These are phyloP conservation scores for Salvia rosmarinus DNA, from an alignment of 257 asterid species.

Conservation along the genomic window DNA sequence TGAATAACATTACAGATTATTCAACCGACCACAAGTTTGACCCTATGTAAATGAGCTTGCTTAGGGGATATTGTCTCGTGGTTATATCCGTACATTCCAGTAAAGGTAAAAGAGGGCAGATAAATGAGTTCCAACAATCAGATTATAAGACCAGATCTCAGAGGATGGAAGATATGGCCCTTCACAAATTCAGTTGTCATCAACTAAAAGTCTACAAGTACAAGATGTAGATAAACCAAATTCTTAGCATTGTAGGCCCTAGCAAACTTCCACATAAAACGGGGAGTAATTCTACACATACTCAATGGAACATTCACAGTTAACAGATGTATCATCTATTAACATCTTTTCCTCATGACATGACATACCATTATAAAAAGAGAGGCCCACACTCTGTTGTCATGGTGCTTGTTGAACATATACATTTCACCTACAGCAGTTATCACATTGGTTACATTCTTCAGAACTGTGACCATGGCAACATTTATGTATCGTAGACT, in stretches of 20 bases:
- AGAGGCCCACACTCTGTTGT: constrained; percentile 91
- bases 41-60: constrained; percentile 6
- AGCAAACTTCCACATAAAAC: constrained; percentile 16
- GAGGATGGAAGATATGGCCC: not conserved
- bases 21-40: constrained; percentile 23
- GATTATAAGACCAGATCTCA: not conserved
- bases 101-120: not conserved
- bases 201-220: not conserved
- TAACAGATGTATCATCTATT: not conserved
- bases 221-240: not conserved
- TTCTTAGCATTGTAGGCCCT: constrained; percentile 19
- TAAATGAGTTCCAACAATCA: constrained; percentile 10
- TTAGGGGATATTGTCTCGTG: not conserved
- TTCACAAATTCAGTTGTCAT: constrained; percentile 3
- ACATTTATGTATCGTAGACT: constrained; percentile 89
- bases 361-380: constrained; percentile 88
- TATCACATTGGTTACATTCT: constrained; percentile 94
- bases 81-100: not conserved
- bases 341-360: not conserved
- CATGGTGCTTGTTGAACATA: constrained; percentile 88
- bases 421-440: constrained; percentile 98
- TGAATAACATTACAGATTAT: constrained; percentile 10
- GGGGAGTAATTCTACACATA: constrained; percentile 6
- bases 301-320: not conserved
- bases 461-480: constrained; percentile 97